Evolutionary conservation across 257 asterid species (phyloP).

Genomic region (Sherardia arvensis): DNA sequence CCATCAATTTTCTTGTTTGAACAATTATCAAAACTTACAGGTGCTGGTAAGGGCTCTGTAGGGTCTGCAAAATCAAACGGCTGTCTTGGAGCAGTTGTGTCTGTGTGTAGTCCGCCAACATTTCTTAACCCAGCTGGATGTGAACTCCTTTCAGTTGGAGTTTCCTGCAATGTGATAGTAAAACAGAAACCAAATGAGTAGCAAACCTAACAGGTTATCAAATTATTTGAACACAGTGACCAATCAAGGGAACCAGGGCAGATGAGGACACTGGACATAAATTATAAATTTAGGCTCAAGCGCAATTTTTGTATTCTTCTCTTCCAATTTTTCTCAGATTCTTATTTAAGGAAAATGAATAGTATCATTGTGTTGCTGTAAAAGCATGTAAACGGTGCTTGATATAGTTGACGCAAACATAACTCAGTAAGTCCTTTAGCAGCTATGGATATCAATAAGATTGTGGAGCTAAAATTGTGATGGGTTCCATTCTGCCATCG

Average conservation of each 20-base stretch:
- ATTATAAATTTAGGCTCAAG: too few relatives aligned
- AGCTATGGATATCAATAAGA: neutral
- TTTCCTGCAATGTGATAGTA: constrained; percentile 33
- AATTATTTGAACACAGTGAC: neutral
- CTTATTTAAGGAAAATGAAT: neutral
- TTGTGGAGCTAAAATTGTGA: neutral
- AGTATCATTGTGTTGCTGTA: neutral
- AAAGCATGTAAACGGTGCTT: neutral
- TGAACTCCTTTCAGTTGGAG: constrained; percentile 33
- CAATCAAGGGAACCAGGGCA: neutral
- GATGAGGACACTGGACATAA: neutral
- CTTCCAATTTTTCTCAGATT: too few relatives aligned
- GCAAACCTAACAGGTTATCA: neutral
- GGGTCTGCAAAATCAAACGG: constrained; percentile 24
- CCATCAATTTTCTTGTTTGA: neutral
- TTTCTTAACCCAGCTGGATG: constrained; percentile 26
- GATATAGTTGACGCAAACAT: neutral
- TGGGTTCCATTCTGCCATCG: neutral
- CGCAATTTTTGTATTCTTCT: too few relatives aligned
- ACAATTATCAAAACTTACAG: constrained; percentile 32
- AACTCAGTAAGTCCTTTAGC: neutral
- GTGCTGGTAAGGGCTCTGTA: constrained; percentile 59
- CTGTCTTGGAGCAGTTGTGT: constrained; percentile 40
- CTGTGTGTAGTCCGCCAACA: constrained; percentile 37
- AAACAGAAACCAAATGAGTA: neutral